Evolutionary conservation across 108 stramenopile genomes (phyloP), one percentile per base, ranked within the genome.

Genomic region (Nitzschia inconspicua): DNA sequence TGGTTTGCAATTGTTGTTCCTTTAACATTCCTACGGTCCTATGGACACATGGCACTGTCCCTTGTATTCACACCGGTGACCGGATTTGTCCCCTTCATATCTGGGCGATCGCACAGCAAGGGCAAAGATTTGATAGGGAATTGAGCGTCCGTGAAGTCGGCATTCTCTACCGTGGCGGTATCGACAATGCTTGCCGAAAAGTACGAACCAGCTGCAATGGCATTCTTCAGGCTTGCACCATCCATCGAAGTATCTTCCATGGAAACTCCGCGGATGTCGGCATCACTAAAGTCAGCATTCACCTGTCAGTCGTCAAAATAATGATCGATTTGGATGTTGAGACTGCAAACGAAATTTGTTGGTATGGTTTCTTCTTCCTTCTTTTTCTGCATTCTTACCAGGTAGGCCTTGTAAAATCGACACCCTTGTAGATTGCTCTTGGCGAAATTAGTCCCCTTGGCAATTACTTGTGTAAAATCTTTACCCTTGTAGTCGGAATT

Each of bases 61-160:
- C 91, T 68, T 2, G 96, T 97, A 65, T 95, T 93, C 6, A 71
- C 89, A n/a, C 92, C 92, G 8, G 96, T 95, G 0, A 61, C 69
- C 3, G 93, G 91, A 68, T 97, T 96, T 34, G 83, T 92, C 5
- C 94, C 96, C 61, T 83, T 93, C 29, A 89, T 86, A 75, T 89
- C 91, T 0, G 70, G 70, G 26, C 91, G 56, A 25, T 84, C 74
- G 60, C 91, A 93, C 16, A 93, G 59, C 36, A 70, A 57, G 2
- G 77, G 69, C 27, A 85, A 28, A 2, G 75, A 80, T 60, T 93
- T 93, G 29, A 56, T 37, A 11, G 91, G 92, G 40, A 93, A 76
- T 60, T 81, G 82, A 27, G 88, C 88, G 70, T 89, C 88, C 2
- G 92, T 84, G 69, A 89, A 93, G 49, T 93, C 92, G 16, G 82